These are phyloP conservation scores for Schwanniomyces yamadae DNA, from an alignment of 805 yeast species.

Conservation along the genomic window DNA sequence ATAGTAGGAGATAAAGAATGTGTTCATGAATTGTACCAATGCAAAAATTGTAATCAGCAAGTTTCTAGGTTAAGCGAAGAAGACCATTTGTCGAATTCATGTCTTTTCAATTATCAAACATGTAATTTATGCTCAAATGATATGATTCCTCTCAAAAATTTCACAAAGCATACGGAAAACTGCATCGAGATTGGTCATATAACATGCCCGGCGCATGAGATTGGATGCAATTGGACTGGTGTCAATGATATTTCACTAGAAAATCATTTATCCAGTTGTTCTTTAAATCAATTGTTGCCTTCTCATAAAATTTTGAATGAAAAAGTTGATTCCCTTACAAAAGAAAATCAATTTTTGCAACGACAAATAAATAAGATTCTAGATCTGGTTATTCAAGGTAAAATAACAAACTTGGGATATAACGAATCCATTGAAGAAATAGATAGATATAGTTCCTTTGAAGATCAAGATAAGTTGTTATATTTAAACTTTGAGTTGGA, in stretches of 20 bases:
- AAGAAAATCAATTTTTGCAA: conserved; percentile 41
- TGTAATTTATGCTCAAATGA: conserved; percentile 46
- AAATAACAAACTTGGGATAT: conserved; percentile 50
- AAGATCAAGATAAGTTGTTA: conserved; percentile 28
- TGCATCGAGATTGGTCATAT: conserved; percentile 41
- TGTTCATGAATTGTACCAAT: conserved; percentile 36
- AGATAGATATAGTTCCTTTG: conserved; percentile 17
- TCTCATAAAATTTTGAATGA: conserved; percentile 18
- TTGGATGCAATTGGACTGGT: conserved; percentile 52
- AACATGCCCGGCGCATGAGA: conserved; percentile 46
- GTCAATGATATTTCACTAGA: conserved; percentile 35
- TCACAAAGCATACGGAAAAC: conserved; percentile 40
- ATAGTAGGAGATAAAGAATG: conserved; percentile 23
- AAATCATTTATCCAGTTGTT: conserved; percentile 34
- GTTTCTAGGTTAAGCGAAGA: conserved; percentile 29
- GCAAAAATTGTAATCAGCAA: conserved; percentile 34
- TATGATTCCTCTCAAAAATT: conserved; percentile 35
- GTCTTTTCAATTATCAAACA: conserved; percentile 37
- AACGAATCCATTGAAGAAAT: conserved; percentile 48
- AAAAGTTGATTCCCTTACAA: conserved; percentile 24
- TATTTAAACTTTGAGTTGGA: conserved; percentile 44
- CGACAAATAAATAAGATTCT: conserved; percentile 45
- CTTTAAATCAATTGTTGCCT: conserved; percentile 29
- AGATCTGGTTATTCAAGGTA: conserved; percentile 49
- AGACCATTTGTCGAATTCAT: conserved; percentile 37